These are phyloP conservation scores for Rhizopogon vinicolor DNA, from an alignment of 768 basidiomycete genomes.

Conservation along the genomic window DNA sequence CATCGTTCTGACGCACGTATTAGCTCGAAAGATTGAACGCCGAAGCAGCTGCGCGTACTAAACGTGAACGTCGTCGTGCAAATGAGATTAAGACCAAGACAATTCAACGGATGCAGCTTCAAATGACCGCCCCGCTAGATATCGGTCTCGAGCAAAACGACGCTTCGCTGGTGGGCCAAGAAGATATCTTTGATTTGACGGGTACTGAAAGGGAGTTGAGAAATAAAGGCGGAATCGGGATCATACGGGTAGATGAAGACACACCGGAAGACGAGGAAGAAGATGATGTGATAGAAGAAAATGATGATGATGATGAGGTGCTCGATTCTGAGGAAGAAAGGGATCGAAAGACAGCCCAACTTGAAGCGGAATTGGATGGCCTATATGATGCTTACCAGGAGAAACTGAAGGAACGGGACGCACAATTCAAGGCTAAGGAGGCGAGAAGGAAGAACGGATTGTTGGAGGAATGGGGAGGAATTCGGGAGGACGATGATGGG, in stretches of 20 bases:
- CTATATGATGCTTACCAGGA: slow-evolving; percentile 87
- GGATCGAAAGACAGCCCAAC: slow-evolving; percentile 49
- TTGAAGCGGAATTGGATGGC: slow-evolving; percentile 87
- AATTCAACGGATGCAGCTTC: slow-evolving; percentile 91
- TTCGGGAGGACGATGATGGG: slow-evolving; percentile 40
- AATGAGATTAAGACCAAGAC: slow-evolving; percentile 88
- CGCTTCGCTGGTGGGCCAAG: slow-evolving; percentile 67
- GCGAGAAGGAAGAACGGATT: slow-evolving; percentile 68
- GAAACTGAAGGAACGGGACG: slow-evolving; percentile 75
- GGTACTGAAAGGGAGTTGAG: slow-evolving; percentile 46
- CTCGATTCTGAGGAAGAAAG: slow-evolving; percentile 68
- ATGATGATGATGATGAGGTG: slow-evolving; percentile 37
- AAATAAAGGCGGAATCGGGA: slow-evolving; percentile 35
- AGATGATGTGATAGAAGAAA: slow-evolving; percentile 18
- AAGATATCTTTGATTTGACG: slow-evolving; percentile 85
- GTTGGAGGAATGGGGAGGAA: slow-evolving; percentile 80
- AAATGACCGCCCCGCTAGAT: slow-evolving; percentile 97
- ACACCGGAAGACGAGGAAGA: slow-evolving; percentile 39
- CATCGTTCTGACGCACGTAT: slow-evolving; percentile 1
- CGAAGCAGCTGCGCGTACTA: slow-evolving; percentile 67
- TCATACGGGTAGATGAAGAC: slow-evolving; percentile 40
- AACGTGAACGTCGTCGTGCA: slow-evolving; percentile 76
- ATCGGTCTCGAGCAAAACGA: slow-evolving; percentile 88
- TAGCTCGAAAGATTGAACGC: slow-evolving; percentile 82
- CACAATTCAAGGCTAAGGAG: slow-evolving; percentile 83